Conservation (phyloP, 164 flowering plant species). For the Euptelea pleiosperma region DNA sequence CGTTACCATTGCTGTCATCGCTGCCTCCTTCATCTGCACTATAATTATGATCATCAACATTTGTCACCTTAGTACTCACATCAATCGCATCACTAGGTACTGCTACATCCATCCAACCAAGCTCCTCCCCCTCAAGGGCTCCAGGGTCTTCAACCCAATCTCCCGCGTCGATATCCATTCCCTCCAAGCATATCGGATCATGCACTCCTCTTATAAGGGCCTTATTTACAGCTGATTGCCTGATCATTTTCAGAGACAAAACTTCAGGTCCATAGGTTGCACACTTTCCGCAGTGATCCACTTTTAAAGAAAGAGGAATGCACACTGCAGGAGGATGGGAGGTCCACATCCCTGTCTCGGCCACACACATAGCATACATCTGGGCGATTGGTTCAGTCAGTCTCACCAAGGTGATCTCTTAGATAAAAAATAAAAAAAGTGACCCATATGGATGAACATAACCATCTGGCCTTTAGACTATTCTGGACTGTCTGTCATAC, state of each 20-base stretch:
- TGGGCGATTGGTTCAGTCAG: no score
- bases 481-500: no score
- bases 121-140: conserved; percentile 14
- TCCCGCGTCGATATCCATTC: conserved; percentile 15
- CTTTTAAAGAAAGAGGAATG: background rate
- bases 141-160: conserved; percentile 32
- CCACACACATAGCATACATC: no score
- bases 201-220: conserved; percentile 1
- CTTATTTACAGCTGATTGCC: conserved; percentile 21
- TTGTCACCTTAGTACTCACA: conserved; percentile 8
- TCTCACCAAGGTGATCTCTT: no score
- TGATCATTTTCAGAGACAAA: conserved; percentile 9
- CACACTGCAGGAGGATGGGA: no score
- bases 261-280: background rate
- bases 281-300: background rate
- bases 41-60: conserved; percentile 10
- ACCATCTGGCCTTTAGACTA: no score
- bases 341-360: no score
- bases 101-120: conserved; percentile 22
- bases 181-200: conserved; percentile 34
- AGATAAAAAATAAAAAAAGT: no score
- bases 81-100: conserved; percentile 14
- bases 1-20: conserved; percentile 10
- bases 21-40: conserved; percentile 11
- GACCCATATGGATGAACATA: no score